Conservation (phyloP, 2,329 filamentous ascomycete species). For the Colletotrichum orchidophilum region DNA sequence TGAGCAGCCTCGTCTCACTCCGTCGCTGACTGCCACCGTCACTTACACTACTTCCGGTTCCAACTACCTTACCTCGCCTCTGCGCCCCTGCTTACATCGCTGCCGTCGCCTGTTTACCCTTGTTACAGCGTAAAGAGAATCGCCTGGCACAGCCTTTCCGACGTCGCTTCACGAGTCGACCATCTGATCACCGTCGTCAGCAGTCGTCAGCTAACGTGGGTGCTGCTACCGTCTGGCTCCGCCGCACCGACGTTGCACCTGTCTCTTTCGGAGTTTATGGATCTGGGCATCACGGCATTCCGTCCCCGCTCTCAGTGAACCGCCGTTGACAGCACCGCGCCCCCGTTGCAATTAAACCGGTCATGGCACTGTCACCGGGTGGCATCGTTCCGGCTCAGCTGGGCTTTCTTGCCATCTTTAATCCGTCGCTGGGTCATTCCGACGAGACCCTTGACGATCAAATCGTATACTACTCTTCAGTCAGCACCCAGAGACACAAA, state of each 20-base stretch:
- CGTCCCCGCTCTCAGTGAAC: slow-evolving; percentile 7
- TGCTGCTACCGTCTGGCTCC: neutral
- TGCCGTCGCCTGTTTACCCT: neutral
- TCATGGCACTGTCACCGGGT: slow-evolving; percentile 33
- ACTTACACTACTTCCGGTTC: neutral
- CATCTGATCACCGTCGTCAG: neutral
- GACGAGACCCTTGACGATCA: slow-evolving; percentile 75
- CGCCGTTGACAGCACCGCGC: neutral
- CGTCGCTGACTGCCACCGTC: neutral
- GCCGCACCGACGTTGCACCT: neutral
- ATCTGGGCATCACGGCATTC: neutral
- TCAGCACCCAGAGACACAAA: slow-evolving; percentile 51
- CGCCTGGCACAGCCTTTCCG: neutral
- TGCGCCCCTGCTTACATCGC: neutral
- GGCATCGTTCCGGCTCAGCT: slow-evolving; percentile 79
- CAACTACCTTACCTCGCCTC: neutral
- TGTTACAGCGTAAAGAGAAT: slow-evolving; percentile 5
- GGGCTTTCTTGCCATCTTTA: slow-evolving; percentile 94
- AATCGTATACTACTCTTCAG: slow-evolving; percentile 91
- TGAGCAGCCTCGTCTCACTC: slow-evolving; percentile 6
- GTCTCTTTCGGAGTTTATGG: neutral
- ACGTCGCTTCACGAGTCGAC: neutral
- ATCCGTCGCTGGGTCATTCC: slow-evolving; percentile 76
- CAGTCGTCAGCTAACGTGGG: neutral
- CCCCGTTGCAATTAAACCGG: neutral